These are phyloP conservation scores for Ceratocystis ficicola DNA, from an alignment of 2,329 filamentous ascomycete species.

Conservation along the genomic window DNA sequence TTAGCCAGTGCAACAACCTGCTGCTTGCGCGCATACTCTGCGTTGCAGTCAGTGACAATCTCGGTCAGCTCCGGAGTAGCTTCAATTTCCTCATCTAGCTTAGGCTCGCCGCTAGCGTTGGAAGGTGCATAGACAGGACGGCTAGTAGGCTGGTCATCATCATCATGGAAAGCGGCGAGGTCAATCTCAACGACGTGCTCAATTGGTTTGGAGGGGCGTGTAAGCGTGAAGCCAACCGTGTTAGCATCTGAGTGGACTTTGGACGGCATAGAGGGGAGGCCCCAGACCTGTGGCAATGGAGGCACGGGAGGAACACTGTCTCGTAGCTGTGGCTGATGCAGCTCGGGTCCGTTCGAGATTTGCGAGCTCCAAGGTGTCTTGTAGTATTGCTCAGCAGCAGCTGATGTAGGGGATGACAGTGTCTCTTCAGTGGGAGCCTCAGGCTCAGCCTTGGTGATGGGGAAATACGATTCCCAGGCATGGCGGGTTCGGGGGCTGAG, in stretches of 20 bases:
- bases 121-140: conserved; percentile 25
- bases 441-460: not conserved
- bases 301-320: conserved; percentile 16
- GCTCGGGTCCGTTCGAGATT: conserved; percentile 29
- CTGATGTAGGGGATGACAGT: conserved; percentile 60
- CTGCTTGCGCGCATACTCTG: conserved; percentile 62
- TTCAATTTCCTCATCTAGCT: conserved; percentile 25
- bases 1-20: conserved; percentile 59
- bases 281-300: conserved; percentile 18
- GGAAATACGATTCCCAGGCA: conserved; percentile 54
- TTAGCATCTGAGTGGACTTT: not conserved
- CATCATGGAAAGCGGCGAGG: conserved; percentile 22
- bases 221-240: not conserved
- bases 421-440: conserved; percentile 43
- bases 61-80: conserved; percentile 44
- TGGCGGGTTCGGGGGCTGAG: conserved; percentile 62
- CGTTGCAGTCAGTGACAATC: conserved; percentile 56
- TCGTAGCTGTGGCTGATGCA: conserved; percentile 25
- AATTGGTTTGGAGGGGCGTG: conserved; percentile 11
- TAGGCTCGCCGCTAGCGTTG: conserved; percentile 27
- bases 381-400: conserved; percentile 88
- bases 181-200: conserved; percentile 24
- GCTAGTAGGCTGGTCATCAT: conserved; percentile 24
- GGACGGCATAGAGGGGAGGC: conserved; percentile 10
- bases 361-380: conserved; percentile 58